Evolutionary conservation across 2,329 filamentous ascomycete species (phyloP).

Genomic region (Mycosphaerella sp.): DNA sequence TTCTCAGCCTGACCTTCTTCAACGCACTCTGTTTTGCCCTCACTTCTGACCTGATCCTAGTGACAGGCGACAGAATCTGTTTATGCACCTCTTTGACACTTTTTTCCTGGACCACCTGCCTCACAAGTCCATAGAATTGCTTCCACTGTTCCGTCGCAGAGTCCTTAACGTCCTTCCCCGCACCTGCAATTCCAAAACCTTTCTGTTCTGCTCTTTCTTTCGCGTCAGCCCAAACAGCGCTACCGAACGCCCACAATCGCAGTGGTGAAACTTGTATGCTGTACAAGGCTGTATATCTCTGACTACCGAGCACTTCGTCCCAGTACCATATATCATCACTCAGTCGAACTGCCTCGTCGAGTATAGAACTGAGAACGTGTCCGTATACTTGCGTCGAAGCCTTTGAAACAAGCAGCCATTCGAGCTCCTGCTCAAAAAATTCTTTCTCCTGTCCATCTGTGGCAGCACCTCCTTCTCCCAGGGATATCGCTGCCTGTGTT

Average conservation of each 20-base stretch:
- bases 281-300: constrained; percentile 72
- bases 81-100: constrained; percentile 65
- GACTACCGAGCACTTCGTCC: constrained; percentile 78
- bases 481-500: constrained; percentile 11
- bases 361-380: constrained; percentile 64
- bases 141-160: constrained; percentile 29
- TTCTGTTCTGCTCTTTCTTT: constrained; percentile 31
- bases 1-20: constrained; percentile 67
- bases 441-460: constrained; percentile 9
- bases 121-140: constrained; percentile 72
- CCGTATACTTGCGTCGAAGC: constrained; percentile 89
- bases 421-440: constrained; percentile 67
- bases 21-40: constrained; percentile 66
- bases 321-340: constrained; percentile 92
- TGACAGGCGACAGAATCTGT: constrained; percentile 70
- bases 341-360: constrained; percentile 76
- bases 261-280: constrained; percentile 77
- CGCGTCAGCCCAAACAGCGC: constrained; percentile 63
- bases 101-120: constrained; percentile 65
- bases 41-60: constrained; percentile 66
- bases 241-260: constrained; percentile 64
- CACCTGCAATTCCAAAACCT: constrained; percentile 24
- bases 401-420: constrained; percentile 88
- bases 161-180: constrained; percentile 29
- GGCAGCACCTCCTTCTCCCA: constrained; percentile 8